Conservation (phyloP, 306 rosid species). For the Abrus pulchellus region DNA sequence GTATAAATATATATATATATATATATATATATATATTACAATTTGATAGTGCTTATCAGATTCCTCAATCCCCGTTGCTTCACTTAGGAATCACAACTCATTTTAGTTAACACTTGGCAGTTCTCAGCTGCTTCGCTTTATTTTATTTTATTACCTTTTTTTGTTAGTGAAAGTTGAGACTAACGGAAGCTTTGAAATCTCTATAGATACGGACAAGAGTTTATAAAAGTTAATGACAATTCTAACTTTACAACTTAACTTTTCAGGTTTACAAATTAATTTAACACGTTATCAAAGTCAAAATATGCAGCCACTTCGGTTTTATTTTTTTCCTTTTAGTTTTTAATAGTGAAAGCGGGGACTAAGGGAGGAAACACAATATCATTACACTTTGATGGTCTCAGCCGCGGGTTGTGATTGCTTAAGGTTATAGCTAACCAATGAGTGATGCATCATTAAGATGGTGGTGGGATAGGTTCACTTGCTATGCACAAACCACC, state of each 20-base stretch:
- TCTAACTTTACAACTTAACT: no score
- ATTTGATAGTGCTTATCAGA: constrained; percentile 13
- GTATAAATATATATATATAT: constrained; percentile 21
- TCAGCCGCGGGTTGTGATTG: not conserved
- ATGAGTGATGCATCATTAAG: not conserved
- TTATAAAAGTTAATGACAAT: no score
- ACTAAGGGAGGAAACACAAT: no score
- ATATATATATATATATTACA: constrained; percentile 4
- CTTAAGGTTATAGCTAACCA: not conserved
- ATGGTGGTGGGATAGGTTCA: not conserved
- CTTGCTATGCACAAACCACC: not conserved
- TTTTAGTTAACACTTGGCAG: not conserved
- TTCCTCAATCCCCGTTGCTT: constrained; percentile 6
- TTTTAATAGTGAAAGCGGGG: no score
- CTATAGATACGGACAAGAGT: no score
- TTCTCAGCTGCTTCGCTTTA: not conserved
- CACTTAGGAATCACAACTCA: not conserved
- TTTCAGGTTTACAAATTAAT: no score
- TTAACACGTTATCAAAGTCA: no score
- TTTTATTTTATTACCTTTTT: not conserved
- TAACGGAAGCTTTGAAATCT: no score
- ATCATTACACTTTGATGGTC: no score
- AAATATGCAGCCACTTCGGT: no score
- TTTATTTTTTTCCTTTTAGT: no score
- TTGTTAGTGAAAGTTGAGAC: not conserved